Conservation (phyloP, 2,329 filamentous ascomycete genomes). For the Diaporthe caulivora region DNA sequence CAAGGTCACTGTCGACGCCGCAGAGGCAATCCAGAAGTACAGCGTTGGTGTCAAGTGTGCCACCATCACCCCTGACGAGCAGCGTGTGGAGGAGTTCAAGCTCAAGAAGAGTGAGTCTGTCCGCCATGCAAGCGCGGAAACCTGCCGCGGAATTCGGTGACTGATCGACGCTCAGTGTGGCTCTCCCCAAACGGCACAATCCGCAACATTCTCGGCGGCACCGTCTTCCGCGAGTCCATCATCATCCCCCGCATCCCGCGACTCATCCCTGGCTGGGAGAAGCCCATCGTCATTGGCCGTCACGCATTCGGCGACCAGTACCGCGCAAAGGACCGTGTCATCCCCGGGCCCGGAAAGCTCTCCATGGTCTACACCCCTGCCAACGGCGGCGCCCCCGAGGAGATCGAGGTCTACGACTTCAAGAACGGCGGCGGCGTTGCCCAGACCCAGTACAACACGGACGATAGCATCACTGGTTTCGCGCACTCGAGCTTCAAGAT, state of each 20-base stretch:
- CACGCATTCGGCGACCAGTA: constrained; percentile 99
- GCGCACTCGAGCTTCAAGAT: constrained; percentile 98
- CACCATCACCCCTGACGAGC: constrained; percentile 98
- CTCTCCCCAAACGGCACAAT: constrained; percentile 95
- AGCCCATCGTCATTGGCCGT: constrained; percentile 98
- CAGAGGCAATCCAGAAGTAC: constrained; percentile 99
- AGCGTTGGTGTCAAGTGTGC: constrained; percentile 99
- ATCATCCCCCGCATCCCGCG: constrained; percentile 94
- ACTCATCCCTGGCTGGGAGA: constrained; percentile 96
- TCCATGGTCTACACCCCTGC: constrained; percentile 91
- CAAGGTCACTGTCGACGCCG: constrained; percentile 93
- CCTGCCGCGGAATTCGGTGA: constrained; percentile 3
- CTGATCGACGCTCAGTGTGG: constrained; percentile 77
- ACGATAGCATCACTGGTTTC: constrained; percentile 94
- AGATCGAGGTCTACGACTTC: constrained; percentile 92
- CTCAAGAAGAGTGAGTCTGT: constrained; percentile 88
- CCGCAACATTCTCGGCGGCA: constrained; percentile 83
- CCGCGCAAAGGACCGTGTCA: constrained; percentile 91
- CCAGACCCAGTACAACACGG: constrained; percentile 98
- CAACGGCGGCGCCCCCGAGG: constrained; percentile 82
- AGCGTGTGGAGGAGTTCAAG: constrained; percentile 96
- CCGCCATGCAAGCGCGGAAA: background rate
- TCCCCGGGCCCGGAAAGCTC: constrained; percentile 86
- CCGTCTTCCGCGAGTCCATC: constrained; percentile 98
- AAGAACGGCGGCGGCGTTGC: constrained; percentile 87